Evolutionary conservation across 345 rosid genomes (phyloP).

Genomic region (Trapa incisa): DNA sequence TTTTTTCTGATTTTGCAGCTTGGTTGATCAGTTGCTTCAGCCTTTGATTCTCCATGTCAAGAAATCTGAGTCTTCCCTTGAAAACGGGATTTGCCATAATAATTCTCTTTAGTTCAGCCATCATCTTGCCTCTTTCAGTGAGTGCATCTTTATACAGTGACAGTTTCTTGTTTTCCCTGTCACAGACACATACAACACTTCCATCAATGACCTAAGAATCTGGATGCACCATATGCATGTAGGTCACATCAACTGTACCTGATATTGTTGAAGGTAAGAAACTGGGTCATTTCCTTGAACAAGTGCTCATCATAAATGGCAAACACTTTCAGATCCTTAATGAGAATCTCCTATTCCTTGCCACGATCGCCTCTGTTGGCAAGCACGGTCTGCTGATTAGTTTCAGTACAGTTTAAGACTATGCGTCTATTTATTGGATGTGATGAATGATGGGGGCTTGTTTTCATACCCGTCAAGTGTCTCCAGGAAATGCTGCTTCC

Average conservation of each 20-base stretch:
- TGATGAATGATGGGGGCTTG: too few species aligned
- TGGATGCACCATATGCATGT: too few species aligned
- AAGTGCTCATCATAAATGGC: constrained; percentile 13
- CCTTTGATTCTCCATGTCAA: constrained; percentile 19
- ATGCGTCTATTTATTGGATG: too few species aligned
- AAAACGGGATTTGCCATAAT: constrained; percentile 37
- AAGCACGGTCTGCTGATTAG: too few species aligned
- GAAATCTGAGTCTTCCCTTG: constrained; percentile 27
- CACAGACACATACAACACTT: constrained; percentile 2
- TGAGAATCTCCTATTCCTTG: constrained; percentile 28
- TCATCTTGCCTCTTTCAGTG: constrained; percentile 21
- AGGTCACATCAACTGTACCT: constrained; percentile 11
- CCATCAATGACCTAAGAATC: not conserved
- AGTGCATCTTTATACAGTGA: constrained; percentile 24
- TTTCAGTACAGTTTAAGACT: too few species aligned
- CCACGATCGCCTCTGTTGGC: constrained; percentile 16
- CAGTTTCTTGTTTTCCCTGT: constrained; percentile 34
- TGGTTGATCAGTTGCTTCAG: constrained; percentile 33
- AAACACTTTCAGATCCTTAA: constrained; percentile 27
- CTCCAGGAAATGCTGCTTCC: constrained; percentile 46
- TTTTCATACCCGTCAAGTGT: constrained; percentile 35
- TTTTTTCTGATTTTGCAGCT: too few species aligned
- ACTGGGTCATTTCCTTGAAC: constrained; percentile 26
- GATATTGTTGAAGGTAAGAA: constrained; percentile 20
- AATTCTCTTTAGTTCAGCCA: constrained; percentile 25